A percentile compares a stretch with the other conserved stretches of the same genome.
Evolutionary conservation across 441 rosid genomes (phyloP).

Genomic region (Brassica hybrid): DNA sequence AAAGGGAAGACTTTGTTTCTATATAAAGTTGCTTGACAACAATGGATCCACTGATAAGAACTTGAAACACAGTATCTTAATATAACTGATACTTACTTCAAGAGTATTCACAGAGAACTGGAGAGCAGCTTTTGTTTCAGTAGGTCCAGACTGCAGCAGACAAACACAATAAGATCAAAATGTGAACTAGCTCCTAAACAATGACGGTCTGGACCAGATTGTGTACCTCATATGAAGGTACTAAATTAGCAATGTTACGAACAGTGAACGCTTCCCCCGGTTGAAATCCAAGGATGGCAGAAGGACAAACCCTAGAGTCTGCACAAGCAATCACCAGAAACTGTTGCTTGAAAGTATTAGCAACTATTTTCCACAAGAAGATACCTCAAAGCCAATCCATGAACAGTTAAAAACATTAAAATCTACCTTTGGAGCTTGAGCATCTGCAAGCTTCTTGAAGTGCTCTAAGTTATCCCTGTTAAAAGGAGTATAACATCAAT

Average conservation of each 20-base stretch:
- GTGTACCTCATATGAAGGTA: constrained; percentile 80
- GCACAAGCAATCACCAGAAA: constrained; percentile 97
- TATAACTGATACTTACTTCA: constrained; percentile 54
- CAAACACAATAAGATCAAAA: constrained; percentile 27
- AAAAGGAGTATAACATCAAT: constrained; percentile 11
- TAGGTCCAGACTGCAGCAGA: constrained; percentile 70
- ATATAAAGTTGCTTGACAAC: background rate
- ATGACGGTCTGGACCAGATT: background rate
- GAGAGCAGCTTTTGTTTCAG: constrained; percentile 92
- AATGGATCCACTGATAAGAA: background rate
- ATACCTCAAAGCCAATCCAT: constrained; percentile 3
- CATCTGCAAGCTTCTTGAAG: constrained; percentile 65
- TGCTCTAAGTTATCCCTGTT: constrained; percentile 74
- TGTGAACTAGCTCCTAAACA: constrained; percentile 1
- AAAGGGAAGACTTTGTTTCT: background rate
- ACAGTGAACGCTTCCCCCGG: constrained; percentile 96
- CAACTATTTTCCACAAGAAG: constrained; percentile 13
- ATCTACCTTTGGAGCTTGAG: constrained; percentile 87
- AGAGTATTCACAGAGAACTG: constrained; percentile 90
- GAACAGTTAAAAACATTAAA: constrained; percentile 3
- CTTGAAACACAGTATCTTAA: background rate
- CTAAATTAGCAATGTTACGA: constrained; percentile 90
- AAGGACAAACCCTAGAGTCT: constrained; percentile 98
- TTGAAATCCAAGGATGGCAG: constrained; percentile 82
- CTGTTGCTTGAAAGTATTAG: constrained; percentile 64